A percentile compares a stretch with the other conserved stretches of the same genome.
phyloP scores from a whole-genome alignment of 495 filamentous ascomycete genomes.

The Neurospora intermedia region DNA sequence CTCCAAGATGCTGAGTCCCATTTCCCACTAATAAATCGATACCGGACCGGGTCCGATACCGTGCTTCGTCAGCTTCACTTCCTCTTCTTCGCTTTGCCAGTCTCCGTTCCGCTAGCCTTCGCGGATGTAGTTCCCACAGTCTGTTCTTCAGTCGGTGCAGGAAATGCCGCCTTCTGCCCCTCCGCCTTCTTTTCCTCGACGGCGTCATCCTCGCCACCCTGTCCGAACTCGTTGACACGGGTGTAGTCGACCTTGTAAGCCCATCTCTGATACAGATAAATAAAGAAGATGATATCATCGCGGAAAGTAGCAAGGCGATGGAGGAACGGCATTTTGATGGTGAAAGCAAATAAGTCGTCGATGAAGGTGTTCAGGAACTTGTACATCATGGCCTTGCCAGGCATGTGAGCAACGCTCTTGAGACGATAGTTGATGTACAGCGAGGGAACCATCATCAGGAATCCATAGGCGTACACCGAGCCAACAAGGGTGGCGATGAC shows the following conservation, averaged over 20 bases:
- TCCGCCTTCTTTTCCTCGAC: constrained; percentile 40
- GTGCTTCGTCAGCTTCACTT: constrained; percentile 19
- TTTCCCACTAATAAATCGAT: not conserved
- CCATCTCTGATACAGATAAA: constrained; percentile 93
- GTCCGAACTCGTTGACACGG: constrained; percentile 93
- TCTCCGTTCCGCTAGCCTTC: constrained; percentile 33
- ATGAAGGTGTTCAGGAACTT: constrained; percentile 80
- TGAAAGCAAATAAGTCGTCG: constrained; percentile 79
- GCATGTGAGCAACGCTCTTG: constrained; percentile 96
- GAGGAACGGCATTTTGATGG: constrained; percentile 96
- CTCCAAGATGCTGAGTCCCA: not conserved
- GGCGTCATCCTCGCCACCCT: constrained; percentile 79
- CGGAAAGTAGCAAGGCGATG: constrained; percentile 90
- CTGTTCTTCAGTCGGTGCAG: constrained; percentile 1
- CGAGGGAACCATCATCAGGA: constrained; percentile 97
- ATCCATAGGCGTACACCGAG: constrained; percentile 94
- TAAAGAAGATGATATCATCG: constrained; percentile 96
- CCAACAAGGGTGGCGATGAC: constrained; percentile 84
- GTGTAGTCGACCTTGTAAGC: constrained; percentile 88
- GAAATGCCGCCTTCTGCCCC: constrained; percentile 11
- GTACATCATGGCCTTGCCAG: constrained; percentile 88
- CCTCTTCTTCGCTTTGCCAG: constrained; percentile 38
- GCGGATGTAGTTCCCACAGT: constrained; percentile 15
- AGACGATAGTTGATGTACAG: constrained; percentile 98
- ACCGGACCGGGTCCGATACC: not conserved